Conservation (phyloP, 805 yeast species). For the Kregervanrija pseudodelftensis region DNA sequence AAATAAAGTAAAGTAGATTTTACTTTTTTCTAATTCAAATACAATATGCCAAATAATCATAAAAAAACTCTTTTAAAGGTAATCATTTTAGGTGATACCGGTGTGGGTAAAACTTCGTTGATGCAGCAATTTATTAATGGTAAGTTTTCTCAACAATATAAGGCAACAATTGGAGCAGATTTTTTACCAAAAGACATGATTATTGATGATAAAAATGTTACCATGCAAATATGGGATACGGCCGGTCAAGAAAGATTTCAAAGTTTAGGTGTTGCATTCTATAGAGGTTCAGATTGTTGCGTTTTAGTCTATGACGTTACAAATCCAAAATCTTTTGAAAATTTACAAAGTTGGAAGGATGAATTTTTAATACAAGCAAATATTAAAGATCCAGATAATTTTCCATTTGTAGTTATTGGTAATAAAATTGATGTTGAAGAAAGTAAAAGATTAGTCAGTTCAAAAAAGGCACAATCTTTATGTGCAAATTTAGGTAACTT, state of each 20-base stretch:
- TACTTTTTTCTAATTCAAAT: not conserved
- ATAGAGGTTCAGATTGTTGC: constrained; percentile 97
- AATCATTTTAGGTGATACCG: constrained; percentile 92
- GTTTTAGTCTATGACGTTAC: constrained; percentile 94
- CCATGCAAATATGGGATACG: constrained; percentile 94
- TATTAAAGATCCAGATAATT: constrained; percentile 87
- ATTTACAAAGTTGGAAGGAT: constrained; percentile 87
- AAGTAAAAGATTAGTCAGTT: constrained; percentile 64
- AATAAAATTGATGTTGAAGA: constrained; percentile 95
- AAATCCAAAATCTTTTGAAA: constrained; percentile 87
- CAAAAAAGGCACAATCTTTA: constrained; percentile 42
- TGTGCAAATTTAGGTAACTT: constrained; percentile 50
- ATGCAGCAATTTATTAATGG: constrained; percentile 97
- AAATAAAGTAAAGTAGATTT: too few relatives aligned
- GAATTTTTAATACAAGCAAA: constrained; percentile 92
- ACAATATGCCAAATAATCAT: constrained; percentile 43
- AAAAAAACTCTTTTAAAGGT: constrained; percentile 77
- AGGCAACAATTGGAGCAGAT: constrained; percentile 97
- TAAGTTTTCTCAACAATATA: constrained; percentile 90
- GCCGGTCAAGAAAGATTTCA: constrained; percentile 99
- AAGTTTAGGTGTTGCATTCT: constrained; percentile 92
- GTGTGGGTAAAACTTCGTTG: constrained; percentile 94
- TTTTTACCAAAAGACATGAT: constrained; percentile 85
- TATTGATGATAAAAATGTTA: constrained; percentile 76
- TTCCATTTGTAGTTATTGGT: constrained; percentile 93